Evolutionary conservation across 768 basidiomycete genomes (phyloP), one percentile per base, ranked within the genome.

Genomic region (Tremella fuciformis): DNA sequence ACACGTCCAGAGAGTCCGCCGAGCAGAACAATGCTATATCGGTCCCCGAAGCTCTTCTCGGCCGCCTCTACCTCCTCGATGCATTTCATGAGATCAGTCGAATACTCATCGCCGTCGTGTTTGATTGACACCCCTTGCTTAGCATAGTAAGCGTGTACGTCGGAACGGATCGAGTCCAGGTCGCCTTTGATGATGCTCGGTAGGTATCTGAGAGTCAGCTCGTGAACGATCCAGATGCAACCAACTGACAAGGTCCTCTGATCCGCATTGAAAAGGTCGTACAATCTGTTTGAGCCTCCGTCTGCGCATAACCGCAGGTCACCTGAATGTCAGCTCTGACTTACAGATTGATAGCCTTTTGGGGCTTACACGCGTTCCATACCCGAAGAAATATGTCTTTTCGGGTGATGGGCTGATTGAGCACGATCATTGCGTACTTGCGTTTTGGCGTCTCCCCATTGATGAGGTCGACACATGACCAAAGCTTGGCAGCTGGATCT

Each of bases 21-120:
- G 1, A 94, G 82, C 29, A 99, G 77, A 48, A 97, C 77, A 21
- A 89, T 37, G 2, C 22, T n/a, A 15, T 46, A 46, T 15, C 22
- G 42, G 53, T 64, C 69, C 8, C 74, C 75, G 47, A 81, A 79
- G 1, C 64, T 62, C 16, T 66, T 58, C 67, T 92, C 89, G 58
- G 80, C 81, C 53, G 83, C 82, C 49, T 83, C 75, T 2, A 97
- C 70, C 4, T 85, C 81, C 6, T 65, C 47, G 1, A 98, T 78
- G 68, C 92, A 98, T 77, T 99, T 99, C 87, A 89, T 91, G 58
- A 99, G 82, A 74, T 99, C 96, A 0, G 94, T 98, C n/a, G 90
- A 83, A 70, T 90, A 77, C 72, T 91, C 86, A 71, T 88, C 84
- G 0, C 78, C 63, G 67, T 96, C 93, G 53, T 84, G 77, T 0